A percentile compares a stretch with the other conserved stretches of the same genome.
These are phyloP conservation scores for Melaleuca quinquenervia DNA, from an alignment of 345 rosid genomes.

Conservation along the genomic window DNA sequence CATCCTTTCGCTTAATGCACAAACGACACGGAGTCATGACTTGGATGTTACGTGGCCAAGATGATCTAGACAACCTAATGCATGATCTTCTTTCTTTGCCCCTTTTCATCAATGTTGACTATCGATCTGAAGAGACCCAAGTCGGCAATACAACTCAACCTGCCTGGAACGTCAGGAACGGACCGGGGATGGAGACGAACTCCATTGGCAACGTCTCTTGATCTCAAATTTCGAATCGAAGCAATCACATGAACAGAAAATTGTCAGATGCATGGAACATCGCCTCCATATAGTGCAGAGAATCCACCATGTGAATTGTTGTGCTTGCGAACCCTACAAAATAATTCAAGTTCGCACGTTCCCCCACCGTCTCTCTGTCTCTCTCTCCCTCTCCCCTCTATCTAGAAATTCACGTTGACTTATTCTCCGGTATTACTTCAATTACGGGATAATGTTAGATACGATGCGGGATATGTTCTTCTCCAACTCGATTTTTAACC, in stretches of 20 bases:
- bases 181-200: not conserved
- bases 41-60: not conserved
- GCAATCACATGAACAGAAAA: not conserved
- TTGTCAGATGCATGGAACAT: too few species aligned
- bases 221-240: not conserved
- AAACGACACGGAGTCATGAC: not conserved
- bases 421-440: not conserved
- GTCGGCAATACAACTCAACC: not conserved
- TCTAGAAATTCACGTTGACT: not conserved
- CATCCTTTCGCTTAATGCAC: not conserved
- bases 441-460: not conserved
- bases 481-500: not conserved
- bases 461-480: not conserved
- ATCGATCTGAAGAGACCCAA: not conserved
- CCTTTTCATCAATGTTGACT: not conserved
- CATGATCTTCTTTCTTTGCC: not conserved
- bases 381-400: not conserved
- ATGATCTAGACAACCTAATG: not conserved
- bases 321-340: not conserved
- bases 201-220: not conserved
- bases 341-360: not conserved
- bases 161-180: not conserved
- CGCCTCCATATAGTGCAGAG: not conserved
- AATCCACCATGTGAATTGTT: not conserved
- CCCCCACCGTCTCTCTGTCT: not conserved